phyloP scores from a whole-genome alignment of 78 protist genomes.

The Isochrysis galbana region DNA sequence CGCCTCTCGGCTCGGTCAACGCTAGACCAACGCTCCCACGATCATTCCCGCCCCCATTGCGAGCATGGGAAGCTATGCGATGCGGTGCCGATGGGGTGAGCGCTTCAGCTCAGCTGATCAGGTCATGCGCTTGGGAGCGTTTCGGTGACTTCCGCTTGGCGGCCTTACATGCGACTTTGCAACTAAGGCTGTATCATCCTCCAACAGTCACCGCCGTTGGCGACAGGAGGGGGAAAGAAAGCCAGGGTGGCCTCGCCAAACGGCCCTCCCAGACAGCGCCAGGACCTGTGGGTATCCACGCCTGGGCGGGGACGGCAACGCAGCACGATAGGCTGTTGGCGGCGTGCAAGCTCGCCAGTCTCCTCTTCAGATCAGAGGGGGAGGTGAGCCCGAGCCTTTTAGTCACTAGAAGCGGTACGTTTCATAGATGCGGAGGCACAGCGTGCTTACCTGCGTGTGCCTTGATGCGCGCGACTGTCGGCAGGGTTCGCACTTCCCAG shows the following conservation, averaged over 20 bases:
- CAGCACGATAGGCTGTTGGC: not conserved
- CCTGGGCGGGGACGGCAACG: not conserved
- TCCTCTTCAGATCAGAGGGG: too few species aligned
- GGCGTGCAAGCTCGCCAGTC: not conserved
- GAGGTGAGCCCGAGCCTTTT: too few species aligned
- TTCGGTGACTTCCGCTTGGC: not conserved
- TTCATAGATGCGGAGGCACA: too few species aligned
- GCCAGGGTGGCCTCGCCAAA: too few species aligned
- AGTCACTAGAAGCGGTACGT: too few species aligned
- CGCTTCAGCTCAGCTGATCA: not conserved
- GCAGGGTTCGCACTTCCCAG: too few species aligned
- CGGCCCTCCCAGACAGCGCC: not conserved
- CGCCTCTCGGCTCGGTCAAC: too few species aligned
- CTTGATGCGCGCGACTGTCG: too few species aligned
- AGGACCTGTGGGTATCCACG: not conserved
- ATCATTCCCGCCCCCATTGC: not conserved
- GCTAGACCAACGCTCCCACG: not conserved
- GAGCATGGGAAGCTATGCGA: not conserved
- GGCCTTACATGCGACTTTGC: not conserved
- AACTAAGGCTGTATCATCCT: not conserved
- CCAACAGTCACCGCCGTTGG: too few species aligned
- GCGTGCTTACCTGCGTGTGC: too few species aligned
- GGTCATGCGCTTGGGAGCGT: conserved; percentile 2
- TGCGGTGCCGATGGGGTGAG: not conserved
- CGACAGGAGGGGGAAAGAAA: too few species aligned